Conservation (phyloP, 2,329 filamentous ascomycete species). For the Fusarium odoratissimum region DNA sequence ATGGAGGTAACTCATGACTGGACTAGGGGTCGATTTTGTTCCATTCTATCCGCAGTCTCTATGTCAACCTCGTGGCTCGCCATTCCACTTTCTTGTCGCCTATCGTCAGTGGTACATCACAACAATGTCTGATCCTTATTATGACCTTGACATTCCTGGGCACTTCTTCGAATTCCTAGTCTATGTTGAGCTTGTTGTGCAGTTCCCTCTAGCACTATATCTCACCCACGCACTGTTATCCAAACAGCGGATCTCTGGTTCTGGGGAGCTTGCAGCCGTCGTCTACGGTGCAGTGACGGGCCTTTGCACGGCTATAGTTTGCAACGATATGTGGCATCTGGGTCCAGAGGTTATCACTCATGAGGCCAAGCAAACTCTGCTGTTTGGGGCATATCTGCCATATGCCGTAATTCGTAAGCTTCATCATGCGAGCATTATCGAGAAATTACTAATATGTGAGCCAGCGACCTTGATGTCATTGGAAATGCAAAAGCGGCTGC, state of each 20-base stretch:
- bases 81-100: background rate
- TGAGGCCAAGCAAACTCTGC: background rate
- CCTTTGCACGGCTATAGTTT: background rate
- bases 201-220: background rate
- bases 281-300: background rate
- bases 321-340: background rate
- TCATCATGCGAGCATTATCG: rapidly evolving
- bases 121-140: background rate
- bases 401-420: background rate
- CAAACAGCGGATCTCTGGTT: background rate
- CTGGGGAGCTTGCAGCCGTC: background rate
- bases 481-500: background rate
- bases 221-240: background rate
- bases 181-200: background rate
- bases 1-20: background rate
- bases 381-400: background rate
- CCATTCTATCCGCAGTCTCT: background rate
- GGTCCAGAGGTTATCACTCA: background rate
- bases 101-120: background rate
- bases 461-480: background rate
- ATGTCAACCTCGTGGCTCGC: background rate
- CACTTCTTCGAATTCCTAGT: background rate
- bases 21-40: background rate
- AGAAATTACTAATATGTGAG: background rate
- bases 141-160: background rate